Evolutionary conservation across 371 early-diverging fungal genomes (phyloP), one percentile per base, ranked within the genome.

Genomic region (Gilbertella persicaria): DNA sequence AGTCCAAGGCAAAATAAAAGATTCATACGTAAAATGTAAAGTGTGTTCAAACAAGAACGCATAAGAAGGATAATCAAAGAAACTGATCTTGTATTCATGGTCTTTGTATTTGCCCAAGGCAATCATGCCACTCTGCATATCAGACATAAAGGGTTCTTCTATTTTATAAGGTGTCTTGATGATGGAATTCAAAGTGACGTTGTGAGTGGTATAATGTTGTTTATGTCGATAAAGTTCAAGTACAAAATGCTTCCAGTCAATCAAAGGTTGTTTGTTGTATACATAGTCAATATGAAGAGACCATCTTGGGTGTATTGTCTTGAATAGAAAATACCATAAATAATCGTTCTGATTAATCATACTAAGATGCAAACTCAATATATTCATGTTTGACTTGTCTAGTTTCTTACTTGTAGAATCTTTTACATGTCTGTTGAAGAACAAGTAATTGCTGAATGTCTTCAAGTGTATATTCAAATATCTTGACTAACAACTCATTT

Each of bases 61-160:
- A 66, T 66, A 73, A 6, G 59, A 58, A 7, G 74, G 74, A 48
- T 73, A 73, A 30, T 56, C 48, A 59, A 66, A 66, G 29, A 73
- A 73, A 5, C 69, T 50, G 12, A 73, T 62, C 45, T 66, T 67
- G 52, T 67, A n/a, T n/a, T n/a, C n/a, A n/a, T n/a, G n/a, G n/a
- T n/a, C n/a, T n/a, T n/a, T n/a, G n/a, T n/a, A n/a, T n/a, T n/a
- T n/a, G 68, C 30, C 64, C 65, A 24, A n/a, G 3, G 12, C 4
- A 16, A 1, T 26, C 16, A 3, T 23, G 45, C 35, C 67, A 66
- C 23, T 70, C 65, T n/a, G 68, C 68, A 0, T 70, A 55, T 74
- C 75, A 0, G 56, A 60, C 9, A 70, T 62, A n/a, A 74, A 40
- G 14, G 75, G 75, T 28, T 70, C 68, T 16, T 68, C 66, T 36